Evolutionary conservation across 495 filamentous ascomycete genomes (phyloP), one percentile per base, ranked within the genome.

Genomic region (Penicillium malachiteum): DNA sequence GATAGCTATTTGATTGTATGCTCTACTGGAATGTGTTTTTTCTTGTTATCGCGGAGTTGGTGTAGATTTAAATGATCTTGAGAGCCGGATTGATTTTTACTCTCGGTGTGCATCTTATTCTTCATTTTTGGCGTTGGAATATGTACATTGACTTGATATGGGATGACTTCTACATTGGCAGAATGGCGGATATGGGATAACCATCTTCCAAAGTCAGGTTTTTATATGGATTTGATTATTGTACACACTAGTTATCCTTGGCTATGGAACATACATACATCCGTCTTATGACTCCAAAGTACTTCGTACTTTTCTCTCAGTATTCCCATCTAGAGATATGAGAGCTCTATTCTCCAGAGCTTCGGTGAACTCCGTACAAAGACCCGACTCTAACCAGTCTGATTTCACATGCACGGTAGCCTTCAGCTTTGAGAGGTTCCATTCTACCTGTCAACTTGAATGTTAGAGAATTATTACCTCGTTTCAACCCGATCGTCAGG

Each of bases 111-210:
- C 53, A 58, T 58, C 31, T 50, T 43, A 47, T 56, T 31, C 52
- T 50, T 26, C 21, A 26, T 44, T 55, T 48, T 55, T 57, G 57
- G 64, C 50, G 55, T 59, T 52, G 30, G 61, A 50, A 49, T 26
- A 55, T 57, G 56, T 67, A 61, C 41, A 64, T 58, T 57, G 54
- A 35, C 52, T 44, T 60, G 31, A 60, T 54, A 52, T 46, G 40
- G 57, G 54, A 26, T 53, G 40, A 50, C 44, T 57, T 26, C 21
- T 26, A 26, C 21, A 26, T 26, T 26, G 21, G 21, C 21, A 26
- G 21, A 4, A 26, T 26, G 21, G 4, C 21, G 21, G 21, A 49
- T 59, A 49, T n/a, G 47, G 44, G 18, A 9, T 38, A 33, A 47
- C 42, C 51, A 55, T 51, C 50, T 50, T 40, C 30, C 56, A 40